These are phyloP conservation scores for Penicillium sp. DNA, from an alignment of 2,329 filamentous ascomycete species.

Conservation along the genomic window DNA sequence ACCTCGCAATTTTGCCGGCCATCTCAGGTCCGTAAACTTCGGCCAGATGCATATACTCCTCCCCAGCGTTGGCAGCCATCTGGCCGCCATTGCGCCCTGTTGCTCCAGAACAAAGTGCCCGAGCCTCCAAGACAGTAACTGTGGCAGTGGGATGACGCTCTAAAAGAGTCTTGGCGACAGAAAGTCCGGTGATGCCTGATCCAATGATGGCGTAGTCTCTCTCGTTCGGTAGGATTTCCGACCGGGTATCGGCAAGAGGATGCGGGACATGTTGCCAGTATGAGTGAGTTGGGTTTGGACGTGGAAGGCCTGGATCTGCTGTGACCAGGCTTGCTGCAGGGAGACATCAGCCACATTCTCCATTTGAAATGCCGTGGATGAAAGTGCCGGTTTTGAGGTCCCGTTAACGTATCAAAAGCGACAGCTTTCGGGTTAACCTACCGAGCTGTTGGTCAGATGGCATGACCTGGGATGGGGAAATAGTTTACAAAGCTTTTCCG, in stretches of 20 bases:
- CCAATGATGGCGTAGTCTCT: constrained; percentile 38
- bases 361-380: neutral
- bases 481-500: neutral
- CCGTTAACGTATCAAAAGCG: neutral
- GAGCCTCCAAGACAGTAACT: constrained; percentile 39
- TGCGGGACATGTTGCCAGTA: constrained; percentile 41
- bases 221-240: constrained; percentile 26
- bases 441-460: constrained; percentile 13
- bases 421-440: neutral
- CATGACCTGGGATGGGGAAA: constrained; percentile 1
- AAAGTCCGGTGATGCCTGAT: constrained; percentile 40
- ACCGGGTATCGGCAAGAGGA: constrained; percentile 32
- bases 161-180: constrained; percentile 35
- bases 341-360: neutral
- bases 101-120: constrained; percentile 38
- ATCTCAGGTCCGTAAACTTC: constrained; percentile 26
- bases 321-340: constrained; percentile 13
- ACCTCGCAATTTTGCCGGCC: constrained; percentile 40
- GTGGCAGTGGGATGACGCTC: constrained; percentile 25
- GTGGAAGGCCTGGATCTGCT: constrained; percentile 40
- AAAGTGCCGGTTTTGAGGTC: neutral
- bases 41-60: constrained; percentile 27
- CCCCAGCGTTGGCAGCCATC: constrained; percentile 29
- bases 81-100: constrained; percentile 43
- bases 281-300: constrained; percentile 37